A percentile compares a stretch with the other conserved stretches of the same genome.
Evolutionary conservation across 2,329 filamentous ascomycete species (phyloP).

Genomic region (Ilyonectria sp.): DNA sequence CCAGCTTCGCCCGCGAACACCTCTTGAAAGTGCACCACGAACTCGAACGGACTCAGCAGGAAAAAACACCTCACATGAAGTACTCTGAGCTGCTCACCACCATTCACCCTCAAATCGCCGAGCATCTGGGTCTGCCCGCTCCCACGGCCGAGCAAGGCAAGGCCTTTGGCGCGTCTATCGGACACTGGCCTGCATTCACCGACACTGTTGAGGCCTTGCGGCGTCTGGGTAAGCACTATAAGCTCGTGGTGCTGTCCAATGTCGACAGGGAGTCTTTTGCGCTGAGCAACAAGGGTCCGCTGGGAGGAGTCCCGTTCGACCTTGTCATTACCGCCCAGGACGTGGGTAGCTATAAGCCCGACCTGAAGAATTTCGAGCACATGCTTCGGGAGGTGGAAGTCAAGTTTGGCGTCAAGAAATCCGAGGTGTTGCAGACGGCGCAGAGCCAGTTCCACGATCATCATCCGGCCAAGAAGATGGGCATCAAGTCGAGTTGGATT

Average conservation of each 20-base stretch:
- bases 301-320: constrained; percentile 69
- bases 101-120: constrained; percentile 63
- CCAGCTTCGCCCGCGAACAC: constrained; percentile 53
- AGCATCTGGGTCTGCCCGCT: constrained; percentile 55
- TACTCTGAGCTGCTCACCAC: constrained; percentile 73
- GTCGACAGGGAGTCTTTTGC: constrained; percentile 69
- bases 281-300: constrained; percentile 58
- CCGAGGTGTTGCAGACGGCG: constrained; percentile 74
- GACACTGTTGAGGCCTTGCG: constrained; percentile 71
- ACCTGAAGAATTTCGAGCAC: constrained; percentile 75
- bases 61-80: constrained; percentile 66
- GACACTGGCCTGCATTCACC: constrained; percentile 70
- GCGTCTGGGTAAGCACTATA: constrained; percentile 65
- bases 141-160: constrained; percentile 58
- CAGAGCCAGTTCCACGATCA: constrained; percentile 82
- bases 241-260: constrained; percentile 72
- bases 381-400: constrained; percentile 69
- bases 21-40: constrained; percentile 60
- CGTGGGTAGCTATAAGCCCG: constrained; percentile 80
- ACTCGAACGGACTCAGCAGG: constrained; percentile 67
- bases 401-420: constrained; percentile 70
- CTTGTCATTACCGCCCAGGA: constrained; percentile 78
- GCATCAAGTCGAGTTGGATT: constrained; percentile 75
- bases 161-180: constrained; percentile 67
- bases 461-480: constrained; percentile 72